A percentile compares a stretch with the other conserved stretches of the same genome.
Evolutionary conservation across 129 eudicot species (phyloP).

Genomic region (Silybum marianum): DNA sequence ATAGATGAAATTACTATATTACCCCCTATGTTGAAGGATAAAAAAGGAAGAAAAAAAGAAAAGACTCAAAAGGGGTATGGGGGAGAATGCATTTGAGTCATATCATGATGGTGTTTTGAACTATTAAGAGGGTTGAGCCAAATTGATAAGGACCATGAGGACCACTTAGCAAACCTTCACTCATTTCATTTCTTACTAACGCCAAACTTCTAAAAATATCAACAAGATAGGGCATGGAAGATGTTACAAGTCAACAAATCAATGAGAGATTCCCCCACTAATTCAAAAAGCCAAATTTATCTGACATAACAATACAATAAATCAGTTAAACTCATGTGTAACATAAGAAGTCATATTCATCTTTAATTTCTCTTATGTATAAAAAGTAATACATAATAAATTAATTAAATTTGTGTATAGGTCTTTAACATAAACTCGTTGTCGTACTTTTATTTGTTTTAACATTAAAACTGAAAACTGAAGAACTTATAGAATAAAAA

Average conservation of each 20-base stretch:
- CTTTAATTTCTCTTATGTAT: neutral
- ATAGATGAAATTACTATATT: neutral
- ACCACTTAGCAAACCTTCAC: conserved; percentile 40
- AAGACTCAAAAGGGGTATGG: neutral
- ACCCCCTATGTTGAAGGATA: neutral
- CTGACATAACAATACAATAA: neutral
- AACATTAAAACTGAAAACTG: neutral
- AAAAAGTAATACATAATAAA: neutral
- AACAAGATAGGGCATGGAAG: conserved; percentile 11
- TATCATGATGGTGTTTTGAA: conserved; percentile 31
- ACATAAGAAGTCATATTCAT: too few relatives aligned
- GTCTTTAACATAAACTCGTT: neutral
- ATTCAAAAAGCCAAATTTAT: neutral
- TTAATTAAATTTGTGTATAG: neutral
- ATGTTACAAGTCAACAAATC: conserved; percentile 27
- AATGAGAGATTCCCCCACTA: conserved; percentile 33
- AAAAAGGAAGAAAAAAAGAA: neutral
- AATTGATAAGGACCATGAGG: conserved; percentile 37
- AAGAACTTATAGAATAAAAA: neutral
- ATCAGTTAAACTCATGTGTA: neutral
- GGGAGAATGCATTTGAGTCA: conserved; percentile 21
- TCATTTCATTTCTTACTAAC: conserved; percentile 41
- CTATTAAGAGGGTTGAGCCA: conserved; percentile 25
- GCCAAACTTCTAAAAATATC: conserved; percentile 23
- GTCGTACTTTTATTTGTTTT: neutral